These are phyloP conservation scores for Rhynchospora tenuis DNA, from an alignment of 176 grass and related monocot species.

Conservation along the genomic window DNA sequence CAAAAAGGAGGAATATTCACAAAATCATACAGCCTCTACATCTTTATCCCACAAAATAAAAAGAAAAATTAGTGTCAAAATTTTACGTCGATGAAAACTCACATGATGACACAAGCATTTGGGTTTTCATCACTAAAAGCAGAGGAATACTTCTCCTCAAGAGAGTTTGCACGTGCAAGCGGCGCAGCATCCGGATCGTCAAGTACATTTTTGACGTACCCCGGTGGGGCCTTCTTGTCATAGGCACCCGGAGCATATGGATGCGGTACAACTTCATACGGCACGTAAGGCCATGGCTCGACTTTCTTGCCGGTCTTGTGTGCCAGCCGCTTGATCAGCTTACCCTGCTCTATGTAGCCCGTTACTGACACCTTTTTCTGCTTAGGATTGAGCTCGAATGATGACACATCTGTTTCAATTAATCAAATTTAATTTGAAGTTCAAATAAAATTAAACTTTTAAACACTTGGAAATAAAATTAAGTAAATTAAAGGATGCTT, in stretches of 20 bases:
- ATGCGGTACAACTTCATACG: constrained; percentile 52
- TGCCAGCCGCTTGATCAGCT: constrained; percentile 38
- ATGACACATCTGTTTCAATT: constrained; percentile 35
- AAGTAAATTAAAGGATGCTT: background rate
- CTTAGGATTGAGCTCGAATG: constrained; percentile 46
- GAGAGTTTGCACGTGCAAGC: constrained; percentile 36
- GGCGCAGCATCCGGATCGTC: constrained; percentile 36
- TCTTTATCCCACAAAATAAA: background rate
- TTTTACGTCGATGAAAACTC: background rate
- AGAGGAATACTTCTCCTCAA: constrained; percentile 37
- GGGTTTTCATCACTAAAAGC: constrained; percentile 77
- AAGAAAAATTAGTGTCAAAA: background rate
- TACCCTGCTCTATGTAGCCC: constrained; percentile 39
- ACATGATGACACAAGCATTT: constrained; percentile 59
- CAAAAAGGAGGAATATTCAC: background rate
- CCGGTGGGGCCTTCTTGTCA: constrained; percentile 79
- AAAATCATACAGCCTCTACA: background rate
- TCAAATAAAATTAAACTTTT: background rate
- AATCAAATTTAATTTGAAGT: background rate
- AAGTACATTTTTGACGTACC: constrained; percentile 45
- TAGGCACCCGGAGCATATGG: constrained; percentile 55
- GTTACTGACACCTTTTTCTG: constrained; percentile 57
- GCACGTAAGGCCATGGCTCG: constrained; percentile 62
- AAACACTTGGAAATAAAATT: background rate
- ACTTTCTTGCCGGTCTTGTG: constrained; percentile 49